phyloP scores from a whole-genome alignment of 306 rosid genomes.

The Rosa multiflora region DNA sequence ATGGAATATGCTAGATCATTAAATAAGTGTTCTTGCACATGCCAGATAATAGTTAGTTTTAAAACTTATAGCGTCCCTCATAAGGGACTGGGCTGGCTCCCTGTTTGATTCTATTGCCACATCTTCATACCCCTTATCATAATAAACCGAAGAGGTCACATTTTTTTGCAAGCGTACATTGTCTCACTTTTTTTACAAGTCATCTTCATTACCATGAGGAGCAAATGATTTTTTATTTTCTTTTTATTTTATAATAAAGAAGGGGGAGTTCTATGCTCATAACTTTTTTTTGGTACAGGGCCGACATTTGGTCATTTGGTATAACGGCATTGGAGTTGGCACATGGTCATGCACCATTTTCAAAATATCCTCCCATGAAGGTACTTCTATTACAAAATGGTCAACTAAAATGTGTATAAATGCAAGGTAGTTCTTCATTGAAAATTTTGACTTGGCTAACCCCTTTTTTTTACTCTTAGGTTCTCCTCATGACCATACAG shows the following conservation, averaged over 20 bases:
- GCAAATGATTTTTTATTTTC: neutral
- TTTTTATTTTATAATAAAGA: neutral
- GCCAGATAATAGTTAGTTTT: no score
- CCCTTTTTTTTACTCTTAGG: conserved; percentile 42
- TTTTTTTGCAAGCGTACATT: neutral
- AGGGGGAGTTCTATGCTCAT: neutral
- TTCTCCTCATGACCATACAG: conserved; percentile 97
- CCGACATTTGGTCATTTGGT: conserved; percentile 71
- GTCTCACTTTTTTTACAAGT: neutral
- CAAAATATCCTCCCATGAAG: conserved; percentile 64
- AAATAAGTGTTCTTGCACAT: no score
- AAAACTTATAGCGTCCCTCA: no score
- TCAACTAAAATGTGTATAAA: neutral
- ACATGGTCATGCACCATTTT: conserved; percentile 61
- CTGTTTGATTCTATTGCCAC: no score
- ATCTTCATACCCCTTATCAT: no score
- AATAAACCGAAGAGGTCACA: no score
- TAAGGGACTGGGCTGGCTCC: no score
- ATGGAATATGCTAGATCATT: no score
- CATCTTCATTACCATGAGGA: neutral
- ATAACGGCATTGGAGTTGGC: conserved; percentile 63
- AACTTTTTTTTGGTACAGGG: conserved; percentile 35
- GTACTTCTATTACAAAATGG: conserved; percentile 15
- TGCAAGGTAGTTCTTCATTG: neutral
- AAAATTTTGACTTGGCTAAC: conserved; percentile 7